phyloP scores from a whole-genome alignment of 78 protist species.

The Dictyostelium intermedium region DNA sequence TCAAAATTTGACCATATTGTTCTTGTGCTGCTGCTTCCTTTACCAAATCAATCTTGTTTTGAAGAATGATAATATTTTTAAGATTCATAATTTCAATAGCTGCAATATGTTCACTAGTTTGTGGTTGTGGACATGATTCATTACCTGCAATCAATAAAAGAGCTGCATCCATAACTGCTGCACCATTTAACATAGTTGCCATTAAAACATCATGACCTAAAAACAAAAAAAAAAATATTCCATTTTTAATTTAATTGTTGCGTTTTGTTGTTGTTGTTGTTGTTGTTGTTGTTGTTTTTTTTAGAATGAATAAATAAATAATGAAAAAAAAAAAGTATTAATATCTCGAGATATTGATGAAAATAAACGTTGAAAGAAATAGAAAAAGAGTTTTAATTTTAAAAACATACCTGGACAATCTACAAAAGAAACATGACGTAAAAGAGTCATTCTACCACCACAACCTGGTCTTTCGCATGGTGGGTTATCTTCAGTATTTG shows the following conservation, averaged over 20 bases:
- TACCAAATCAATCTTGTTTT: constrained; percentile 99
- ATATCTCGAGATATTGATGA: not conserved
- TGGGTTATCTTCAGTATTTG: constrained; percentile 82
- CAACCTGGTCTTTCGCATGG: constrained; percentile 88
- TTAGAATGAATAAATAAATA: not conserved
- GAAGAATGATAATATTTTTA: constrained; percentile 97
- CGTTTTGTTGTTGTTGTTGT: no score
- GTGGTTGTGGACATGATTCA: constrained; percentile 99
- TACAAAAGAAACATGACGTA: constrained; percentile 94
- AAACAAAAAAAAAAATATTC: no score
- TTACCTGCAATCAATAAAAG: constrained; percentile 99
- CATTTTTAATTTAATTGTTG: no score
- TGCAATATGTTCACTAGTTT: constrained; percentile 99
- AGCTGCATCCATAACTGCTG: constrained; percentile 99
- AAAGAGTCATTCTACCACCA: constrained; percentile 83
- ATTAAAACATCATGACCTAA: constrained; percentile 99
- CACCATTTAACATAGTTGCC: constrained; percentile 99
- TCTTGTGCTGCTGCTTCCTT: constrained; percentile 90
- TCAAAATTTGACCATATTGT: constrained; percentile 93
- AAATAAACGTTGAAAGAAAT: no score
- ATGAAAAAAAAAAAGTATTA: not conserved
- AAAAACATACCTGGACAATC: constrained; percentile 79
- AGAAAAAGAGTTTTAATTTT: no score
- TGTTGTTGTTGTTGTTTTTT: no score
- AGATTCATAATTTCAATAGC: constrained; percentile 99